Evolutionary conservation across 225 moss, liverwort and hornwort genomes (phyloP).

Genomic region (Bryoerythrophyllum caledonicum): DNA sequence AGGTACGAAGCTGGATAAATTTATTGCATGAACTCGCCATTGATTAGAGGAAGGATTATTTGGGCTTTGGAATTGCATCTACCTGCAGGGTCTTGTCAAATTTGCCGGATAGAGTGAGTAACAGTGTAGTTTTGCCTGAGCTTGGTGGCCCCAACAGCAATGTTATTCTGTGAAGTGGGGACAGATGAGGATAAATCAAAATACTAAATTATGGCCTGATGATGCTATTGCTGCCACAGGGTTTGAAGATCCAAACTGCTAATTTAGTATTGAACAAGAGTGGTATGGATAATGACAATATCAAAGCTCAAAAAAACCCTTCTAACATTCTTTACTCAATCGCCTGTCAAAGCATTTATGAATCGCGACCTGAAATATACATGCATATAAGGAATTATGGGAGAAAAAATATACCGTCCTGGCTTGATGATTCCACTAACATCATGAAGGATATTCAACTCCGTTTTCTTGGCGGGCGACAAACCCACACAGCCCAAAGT

Average conservation of each 20-base stretch:
- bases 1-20: neutral
- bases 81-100: conserved; percentile 53
- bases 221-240: neutral
- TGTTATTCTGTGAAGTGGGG: conserved; percentile 48
- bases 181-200: neutral
- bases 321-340: neutral
- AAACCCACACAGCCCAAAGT: conserved; percentile 45
- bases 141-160: conserved; percentile 54
- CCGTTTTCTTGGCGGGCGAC: conserved; percentile 57
- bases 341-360: neutral
- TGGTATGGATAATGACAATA: neutral
- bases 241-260: neutral
- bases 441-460: conserved; percentile 64
- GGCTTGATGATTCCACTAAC: conserved; percentile 80
- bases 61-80: neutral
- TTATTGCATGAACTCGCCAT: neutral
- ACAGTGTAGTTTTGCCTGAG: conserved; percentile 69
- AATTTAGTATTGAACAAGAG: neutral
- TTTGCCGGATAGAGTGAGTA: conserved; percentile 61
- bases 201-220: neutral
- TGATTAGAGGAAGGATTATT: too few relatives aligned
- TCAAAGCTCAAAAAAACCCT: neutral
- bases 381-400: neutral
- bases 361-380: neutral
- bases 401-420: conserved; percentile 46